Conservation (phyloP, 139 green algal species). For the Picochlorum sp. region DNA sequence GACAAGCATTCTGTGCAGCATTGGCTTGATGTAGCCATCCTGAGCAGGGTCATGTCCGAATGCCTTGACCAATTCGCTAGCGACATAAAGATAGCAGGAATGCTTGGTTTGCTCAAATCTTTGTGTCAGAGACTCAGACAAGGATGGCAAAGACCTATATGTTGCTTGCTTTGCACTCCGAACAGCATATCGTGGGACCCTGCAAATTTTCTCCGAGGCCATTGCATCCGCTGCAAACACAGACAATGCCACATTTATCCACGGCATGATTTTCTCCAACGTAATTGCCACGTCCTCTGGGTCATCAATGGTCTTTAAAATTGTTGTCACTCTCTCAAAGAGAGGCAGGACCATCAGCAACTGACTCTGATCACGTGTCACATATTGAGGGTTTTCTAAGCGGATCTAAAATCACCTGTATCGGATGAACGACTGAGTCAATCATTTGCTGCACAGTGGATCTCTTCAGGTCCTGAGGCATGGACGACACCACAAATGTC, state of each 20-base stretch:
- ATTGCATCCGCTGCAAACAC: constrained; percentile 13
- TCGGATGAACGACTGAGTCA: constrained; percentile 34
- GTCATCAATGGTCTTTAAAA: constrained; percentile 43
- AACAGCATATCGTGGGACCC: constrained; percentile 48
- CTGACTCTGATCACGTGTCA: background rate
- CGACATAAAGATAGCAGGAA: constrained; percentile 68
- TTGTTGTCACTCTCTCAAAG: constrained; percentile 50
- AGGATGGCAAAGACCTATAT: constrained; percentile 34
- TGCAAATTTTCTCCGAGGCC: constrained; percentile 34
- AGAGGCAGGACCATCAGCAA: constrained; percentile 37
- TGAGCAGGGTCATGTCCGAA: constrained; percentile 44
- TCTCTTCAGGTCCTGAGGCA: constrained; percentile 23
- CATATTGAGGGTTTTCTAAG: background rate
- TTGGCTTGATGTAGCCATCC: constrained; percentile 33
- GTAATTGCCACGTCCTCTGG: constrained; percentile 30
- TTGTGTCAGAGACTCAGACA: constrained; percentile 47
- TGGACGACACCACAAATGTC: constrained; percentile 24
- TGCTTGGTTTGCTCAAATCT: constrained; percentile 51
- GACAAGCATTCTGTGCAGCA: constrained; percentile 43
- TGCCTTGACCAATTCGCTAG: constrained; percentile 71
- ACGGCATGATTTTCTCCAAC: constrained; percentile 38
- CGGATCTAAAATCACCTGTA: constrained; percentile 18
- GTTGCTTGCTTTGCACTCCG: constrained; percentile 31
- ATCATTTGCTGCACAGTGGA: constrained; percentile 37
- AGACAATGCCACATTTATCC: constrained; percentile 34